Percentiles rank a stretch among this genome's conserved stretches.
phyloP scores from a whole-genome alignment of 2,329 filamentous ascomycete genomes.

The Pseudopithomyces maydicus region DNA sequence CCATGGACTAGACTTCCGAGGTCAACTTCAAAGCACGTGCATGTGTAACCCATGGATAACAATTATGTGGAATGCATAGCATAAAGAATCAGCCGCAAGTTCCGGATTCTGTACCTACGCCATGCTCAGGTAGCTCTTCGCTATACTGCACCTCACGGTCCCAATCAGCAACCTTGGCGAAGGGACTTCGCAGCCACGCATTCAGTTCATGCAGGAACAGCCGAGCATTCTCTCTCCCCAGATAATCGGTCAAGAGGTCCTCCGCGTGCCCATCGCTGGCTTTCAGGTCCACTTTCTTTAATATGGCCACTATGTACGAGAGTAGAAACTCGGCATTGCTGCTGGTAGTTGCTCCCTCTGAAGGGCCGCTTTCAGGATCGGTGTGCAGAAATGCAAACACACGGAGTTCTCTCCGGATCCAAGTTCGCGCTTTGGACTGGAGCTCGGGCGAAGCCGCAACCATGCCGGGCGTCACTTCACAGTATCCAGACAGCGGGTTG shows the following conservation, averaged over 20 bases:
- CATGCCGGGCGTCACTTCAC: conserved; percentile 70
- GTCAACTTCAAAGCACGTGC: no score
- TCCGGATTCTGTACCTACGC: background rate
- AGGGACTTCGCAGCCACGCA: conserved; percentile 83
- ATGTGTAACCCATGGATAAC: no score
- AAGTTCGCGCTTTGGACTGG: conserved; percentile 76
- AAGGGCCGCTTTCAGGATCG: conserved; percentile 24
- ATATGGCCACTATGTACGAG: conserved; percentile 81
- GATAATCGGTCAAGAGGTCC: conserved; percentile 75
- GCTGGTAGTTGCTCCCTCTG: conserved; percentile 41
- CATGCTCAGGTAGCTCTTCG: conserved; percentile 18
- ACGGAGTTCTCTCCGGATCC: conserved; percentile 81
- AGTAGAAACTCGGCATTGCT: conserved; percentile 83
- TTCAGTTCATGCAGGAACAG: conserved; percentile 86
- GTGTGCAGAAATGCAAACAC: conserved; percentile 77
- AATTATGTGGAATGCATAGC: no score
- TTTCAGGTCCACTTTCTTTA: conserved; percentile 83
- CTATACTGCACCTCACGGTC: conserved; percentile 78
- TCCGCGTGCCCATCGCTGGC: conserved; percentile 79
- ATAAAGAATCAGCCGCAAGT: background rate
- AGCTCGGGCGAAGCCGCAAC: conserved; percentile 70
- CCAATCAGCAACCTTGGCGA: conserved; percentile 73
- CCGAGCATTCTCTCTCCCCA: conserved; percentile 73
- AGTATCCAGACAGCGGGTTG: conserved; percentile 77
- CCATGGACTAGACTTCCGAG: no score